Evolutionary conservation across 1,284 basidiomycete species (phyloP), one percentile per base, ranked within the genome.

Genomic region (Apiotrichum mycotoxinovorans): DNA sequence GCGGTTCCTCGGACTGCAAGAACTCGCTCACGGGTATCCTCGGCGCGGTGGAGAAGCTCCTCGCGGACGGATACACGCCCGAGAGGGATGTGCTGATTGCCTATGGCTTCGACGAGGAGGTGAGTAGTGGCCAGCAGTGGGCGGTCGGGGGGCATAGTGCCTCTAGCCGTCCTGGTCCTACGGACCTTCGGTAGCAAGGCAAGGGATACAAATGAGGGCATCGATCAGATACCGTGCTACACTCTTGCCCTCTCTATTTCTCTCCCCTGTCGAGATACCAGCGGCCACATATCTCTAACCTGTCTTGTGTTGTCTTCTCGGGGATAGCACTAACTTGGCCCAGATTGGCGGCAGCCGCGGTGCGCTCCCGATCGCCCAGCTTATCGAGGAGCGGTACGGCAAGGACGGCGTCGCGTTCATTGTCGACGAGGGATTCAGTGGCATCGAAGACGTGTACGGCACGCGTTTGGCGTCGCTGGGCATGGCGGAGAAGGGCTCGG

Each of bases 101-200:
- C 25, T 80, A 78, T 56, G 82, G 82, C 12, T 81, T 80, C 51
- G 81, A 83, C 67, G 82, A 83, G 61, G 82, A 83, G 71, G 75
- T 75, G 47, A 64, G 69, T 52, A 7, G 18, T 10, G 18, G 25
- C 25, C 8, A 8, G 38, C 22, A n/a, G n/a, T n/a, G n/a, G n/a
- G 4, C 18, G 22, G 11, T 27, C 5, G 20, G 10, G 18, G 14
- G 15, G 23, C 23, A 15, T 27, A 5, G 30, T 30, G 30, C 12
- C 5, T 30, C 7, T n/a, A n/a, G n/a, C n/a, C n/a, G n/a, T n/a
- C n/a, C n/a, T n/a, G n/a, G n/a, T n/a, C n/a, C n/a, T n/a, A n/a
- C n/a, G n/a, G n/a, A n/a, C n/a, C n/a, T n/a, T n/a, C n/a, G n/a
- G n/a, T n/a, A n/a, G n/a, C n/a, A n/a, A n/a, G n/a, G n/a, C n/a